phyloP scores from a whole-genome alignment of 2,329 filamentous ascomycete species.

The Teratosphaeria zuluensis region DNA sequence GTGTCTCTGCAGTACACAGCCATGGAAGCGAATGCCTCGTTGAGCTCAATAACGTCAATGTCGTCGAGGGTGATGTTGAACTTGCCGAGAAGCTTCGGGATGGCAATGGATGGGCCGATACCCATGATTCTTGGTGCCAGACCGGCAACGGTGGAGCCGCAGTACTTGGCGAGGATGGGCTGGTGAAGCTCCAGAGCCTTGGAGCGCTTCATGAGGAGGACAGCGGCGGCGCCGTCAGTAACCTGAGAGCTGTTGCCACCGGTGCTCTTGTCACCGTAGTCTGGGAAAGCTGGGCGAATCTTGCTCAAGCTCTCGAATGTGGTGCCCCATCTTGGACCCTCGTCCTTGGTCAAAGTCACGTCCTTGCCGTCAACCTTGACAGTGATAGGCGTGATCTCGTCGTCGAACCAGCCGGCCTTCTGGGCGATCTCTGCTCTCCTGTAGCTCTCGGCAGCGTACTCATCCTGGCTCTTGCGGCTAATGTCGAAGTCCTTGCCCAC shows the following conservation, averaged over 20 bases:
- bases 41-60: slow-evolving; percentile 84
- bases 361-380: slow-evolving; percentile 66
- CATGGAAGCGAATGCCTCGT: slow-evolving; percentile 98
- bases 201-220: slow-evolving; percentile 89
- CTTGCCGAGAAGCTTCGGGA: slow-evolving; percentile 73
- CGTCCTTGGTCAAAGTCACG: slow-evolving; percentile 73
- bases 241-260: slow-evolving; percentile 93
- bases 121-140: slow-evolving; percentile 94
- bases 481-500: slow-evolving; percentile 86
- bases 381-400: slow-evolving; percentile 85
- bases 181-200: slow-evolving; percentile 78
- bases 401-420: slow-evolving; percentile 81
- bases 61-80: slow-evolving; percentile 70
- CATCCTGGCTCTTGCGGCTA: slow-evolving; percentile 68
- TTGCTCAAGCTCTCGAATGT: slow-evolving; percentile 74
- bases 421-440: slow-evolving; percentile 79
- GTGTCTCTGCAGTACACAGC: slow-evolving; percentile 59
- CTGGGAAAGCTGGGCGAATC: slow-evolving; percentile 80
- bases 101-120: slow-evolving; percentile 65
- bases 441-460: slow-evolving; percentile 80
- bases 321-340: slow-evolving; percentile 84
- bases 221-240: slow-evolving; percentile 83
- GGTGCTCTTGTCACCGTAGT: slow-evolving; percentile 77
- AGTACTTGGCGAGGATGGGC: slow-evolving; percentile 90
- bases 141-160: slow-evolving; percentile 81